A percentile compares a stretch with the other conserved stretches of the same genome.
Conservation (phyloP, 306 rosid genomes). For the Pachyrhizus erosus region DNA sequence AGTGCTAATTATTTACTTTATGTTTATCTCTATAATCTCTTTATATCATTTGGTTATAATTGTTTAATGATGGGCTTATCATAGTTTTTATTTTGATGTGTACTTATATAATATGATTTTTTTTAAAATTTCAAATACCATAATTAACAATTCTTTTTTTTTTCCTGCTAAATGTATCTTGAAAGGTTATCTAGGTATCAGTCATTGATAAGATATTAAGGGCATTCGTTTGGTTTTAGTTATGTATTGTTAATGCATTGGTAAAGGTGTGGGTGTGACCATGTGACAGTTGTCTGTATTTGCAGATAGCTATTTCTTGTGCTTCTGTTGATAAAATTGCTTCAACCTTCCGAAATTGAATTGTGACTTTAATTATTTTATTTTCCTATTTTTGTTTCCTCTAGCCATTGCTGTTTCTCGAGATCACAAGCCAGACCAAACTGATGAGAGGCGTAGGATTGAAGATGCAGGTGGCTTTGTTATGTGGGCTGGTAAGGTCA, state of each 20-base stretch:
- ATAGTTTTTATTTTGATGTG: no score
- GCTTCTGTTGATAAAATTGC: conserved; percentile 6
- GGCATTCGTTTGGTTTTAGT: no score
- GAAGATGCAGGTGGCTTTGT: conserved; percentile 98
- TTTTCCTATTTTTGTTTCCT: conserved; percentile 39
- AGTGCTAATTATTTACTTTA: conserved; percentile 13
- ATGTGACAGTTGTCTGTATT: no score
- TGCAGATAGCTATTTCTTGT: no score
- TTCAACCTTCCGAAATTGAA: conserved; percentile 17
- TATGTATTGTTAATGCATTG: no score
- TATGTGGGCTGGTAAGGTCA: conserved; percentile 92
- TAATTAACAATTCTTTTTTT: no score
- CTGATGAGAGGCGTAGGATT: conserved; percentile 95
- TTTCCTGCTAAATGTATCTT: no score
- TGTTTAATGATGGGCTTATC: neutral
- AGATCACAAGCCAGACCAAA: conserved; percentile 99
- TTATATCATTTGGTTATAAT: neutral
- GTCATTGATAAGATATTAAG: no score
- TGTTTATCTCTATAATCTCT: conserved; percentile 11
- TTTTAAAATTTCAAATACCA: no score
- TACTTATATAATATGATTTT: no score
- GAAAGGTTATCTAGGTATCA: no score
- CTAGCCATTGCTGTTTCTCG: conserved; percentile 96
- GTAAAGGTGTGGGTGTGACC: no score
- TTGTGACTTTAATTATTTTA: conserved; percentile 2